Evolutionary conservation across 768 basidiomycete genomes (phyloP).

Genomic region (Russula ochroleuca): DNA sequence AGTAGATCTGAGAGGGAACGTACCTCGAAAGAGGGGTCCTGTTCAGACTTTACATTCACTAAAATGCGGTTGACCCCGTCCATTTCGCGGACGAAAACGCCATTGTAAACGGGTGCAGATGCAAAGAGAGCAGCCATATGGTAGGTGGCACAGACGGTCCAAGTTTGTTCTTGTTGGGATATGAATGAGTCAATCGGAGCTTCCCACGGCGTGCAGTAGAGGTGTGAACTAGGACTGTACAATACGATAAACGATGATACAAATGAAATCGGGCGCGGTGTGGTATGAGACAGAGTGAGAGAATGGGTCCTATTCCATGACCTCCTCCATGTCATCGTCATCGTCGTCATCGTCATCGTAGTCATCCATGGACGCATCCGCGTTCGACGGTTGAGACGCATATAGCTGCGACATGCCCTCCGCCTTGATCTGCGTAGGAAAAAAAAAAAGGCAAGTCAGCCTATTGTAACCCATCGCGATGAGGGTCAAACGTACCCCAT

Average conservation of each 20-base stretch:
- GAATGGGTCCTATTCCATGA: slow-evolving; percentile 41
- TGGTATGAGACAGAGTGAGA: not conserved
- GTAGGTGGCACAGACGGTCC: no score
- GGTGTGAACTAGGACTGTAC: not conserved
- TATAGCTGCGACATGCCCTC: slow-evolving; percentile 34
- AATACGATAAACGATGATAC: slow-evolving; percentile 6
- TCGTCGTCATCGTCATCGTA: slow-evolving; percentile 54
- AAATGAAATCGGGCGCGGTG: slow-evolving; percentile 3
- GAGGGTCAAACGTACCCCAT: slow-evolving; percentile 42
- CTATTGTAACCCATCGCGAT: not conserved
- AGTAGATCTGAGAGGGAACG: not conserved
- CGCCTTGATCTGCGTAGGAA: slow-evolving; percentile 32
- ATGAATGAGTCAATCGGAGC: no score
- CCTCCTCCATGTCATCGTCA: slow-evolving; percentile 69
- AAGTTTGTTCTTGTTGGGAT: no score
- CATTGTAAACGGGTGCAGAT: no score
- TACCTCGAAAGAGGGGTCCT: not conserved
- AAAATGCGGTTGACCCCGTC: not conserved
- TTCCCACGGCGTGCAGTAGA: no score
- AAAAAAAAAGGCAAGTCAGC: slow-evolving; percentile 18
- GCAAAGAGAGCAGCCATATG: no score
- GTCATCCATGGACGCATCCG: slow-evolving; percentile 49
- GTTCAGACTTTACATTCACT: not conserved
- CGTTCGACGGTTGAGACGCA: slow-evolving; percentile 25
- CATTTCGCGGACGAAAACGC: no score